Conservation (phyloP, 306 rosid species). For the Casuarina equisetifolia region DNA sequence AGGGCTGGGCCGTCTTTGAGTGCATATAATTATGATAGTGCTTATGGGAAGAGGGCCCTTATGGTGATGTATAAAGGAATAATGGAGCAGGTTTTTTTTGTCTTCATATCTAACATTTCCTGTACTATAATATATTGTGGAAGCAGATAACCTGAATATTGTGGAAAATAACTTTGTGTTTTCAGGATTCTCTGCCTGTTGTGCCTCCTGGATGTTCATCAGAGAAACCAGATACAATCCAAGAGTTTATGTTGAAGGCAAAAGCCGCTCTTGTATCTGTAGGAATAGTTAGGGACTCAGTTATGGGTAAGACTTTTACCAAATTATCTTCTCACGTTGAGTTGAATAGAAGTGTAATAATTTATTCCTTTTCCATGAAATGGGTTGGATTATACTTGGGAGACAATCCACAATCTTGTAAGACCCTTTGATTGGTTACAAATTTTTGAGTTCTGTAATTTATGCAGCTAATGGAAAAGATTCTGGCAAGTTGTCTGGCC, state of each 20-base stretch:
- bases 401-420: constrained; percentile 8
- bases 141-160: constrained; percentile 11
- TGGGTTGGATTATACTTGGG: neutral
- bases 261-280: constrained; percentile 89
- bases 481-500: constrained; percentile 66
- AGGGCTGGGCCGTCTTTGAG: constrained; percentile 94
- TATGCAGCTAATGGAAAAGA: constrained; percentile 70
- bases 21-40: constrained; percentile 95
- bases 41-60: constrained; percentile 86
- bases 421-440: constrained; percentile 16
- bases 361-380: neutral
- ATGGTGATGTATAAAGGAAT: constrained; percentile 89
- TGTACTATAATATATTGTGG: constrained; percentile 19
- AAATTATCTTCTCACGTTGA: neutral
- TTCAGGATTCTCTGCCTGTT: constrained; percentile 84
- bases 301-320: constrained; percentile 47
- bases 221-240: constrained; percentile 68
- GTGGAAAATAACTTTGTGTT: constrained; percentile 33
- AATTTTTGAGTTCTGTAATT: constrained; percentile 26
- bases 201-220: constrained; percentile 91
- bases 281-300: constrained; percentile 84
- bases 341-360: neutral
- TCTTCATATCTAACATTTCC: neutral
- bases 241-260: constrained; percentile 72
- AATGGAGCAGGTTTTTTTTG: constrained; percentile 80